Base-by-base conservation (phyloP, 1,284 basidiomycete species). In the Blastosporella zonata region DNA sequence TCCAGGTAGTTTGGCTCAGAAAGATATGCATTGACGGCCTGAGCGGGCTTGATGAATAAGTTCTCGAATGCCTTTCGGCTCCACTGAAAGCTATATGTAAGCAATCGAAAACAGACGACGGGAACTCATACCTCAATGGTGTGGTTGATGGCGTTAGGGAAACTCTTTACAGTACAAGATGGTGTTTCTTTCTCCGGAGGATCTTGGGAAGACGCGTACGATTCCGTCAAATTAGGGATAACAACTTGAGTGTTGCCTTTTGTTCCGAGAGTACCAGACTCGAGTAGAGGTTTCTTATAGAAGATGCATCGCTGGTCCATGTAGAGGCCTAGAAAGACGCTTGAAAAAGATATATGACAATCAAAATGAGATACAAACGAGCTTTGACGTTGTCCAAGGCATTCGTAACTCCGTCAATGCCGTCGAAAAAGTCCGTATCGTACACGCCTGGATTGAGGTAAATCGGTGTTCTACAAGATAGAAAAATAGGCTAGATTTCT, bases 301-400 rank as follows among this genome's bases (percentile, higher is more conserved):
- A 98, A 93, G 33, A 99, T 91, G 64, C 97, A 99, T 50, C 97
- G 90, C 60, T 95, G 87, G 67, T 99, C 97, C 96, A 99, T 98
- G 73, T 99, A 99, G 55, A 93, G 79, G 61, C 93, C 90, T 92
- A 51, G 9, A 45, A 40, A 38, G 13, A 17, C 29, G 35, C 18
- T 33, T 21, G 5, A 12, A 27, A 49, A n/a, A 36, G 9, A 12
- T 12, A 23, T 10, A 21, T 29, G 15, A 29, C 23, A 37, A 22
- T 25, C 50, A 43, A 20, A 41, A 31, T 29, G 50, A 34, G 12
- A 23, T 15, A 76, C 87, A 65, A 67, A 90, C 94, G 90, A 54
- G 97, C 95, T 72, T 89, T 81, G 50, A 99, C 87, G 57, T 99
- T 99, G 73, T 99, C 97, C 52, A 99, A 73, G n/a, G 97, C 97